Evolutionary conservation across 83 land plant genomes (phyloP).

Genomic region (Thuja plicata): DNA sequence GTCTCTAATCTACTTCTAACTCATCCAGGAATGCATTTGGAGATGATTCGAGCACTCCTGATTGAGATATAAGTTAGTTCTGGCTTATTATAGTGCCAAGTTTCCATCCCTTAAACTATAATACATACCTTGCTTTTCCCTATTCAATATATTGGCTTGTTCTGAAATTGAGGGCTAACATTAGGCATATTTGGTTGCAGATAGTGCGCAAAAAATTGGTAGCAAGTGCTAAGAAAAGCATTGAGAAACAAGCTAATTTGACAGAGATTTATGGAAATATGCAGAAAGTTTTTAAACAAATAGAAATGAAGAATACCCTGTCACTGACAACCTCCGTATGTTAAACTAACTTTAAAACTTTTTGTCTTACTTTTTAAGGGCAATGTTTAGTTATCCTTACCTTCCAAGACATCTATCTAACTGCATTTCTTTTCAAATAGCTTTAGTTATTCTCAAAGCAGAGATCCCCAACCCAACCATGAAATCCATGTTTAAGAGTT

Average conservation of each 20-base stretch:
- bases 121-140: not conserved
- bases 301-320: not conserved
- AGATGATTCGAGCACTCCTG: not conserved
- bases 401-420: not conserved
- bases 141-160: not conserved
- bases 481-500: too few species aligned
- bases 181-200: not conserved
- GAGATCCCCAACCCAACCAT: not conserved
- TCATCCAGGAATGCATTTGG: not conserved
- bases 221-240: conserved; percentile 29
- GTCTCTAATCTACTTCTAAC: not conserved
- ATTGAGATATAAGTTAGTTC: not conserved
- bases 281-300: conserved; percentile 18
- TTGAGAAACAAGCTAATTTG: conserved; percentile 14
- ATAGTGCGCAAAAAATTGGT: conserved; percentile 22
- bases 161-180: not conserved
- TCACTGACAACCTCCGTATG: not conserved
- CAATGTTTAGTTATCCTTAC: not conserved
- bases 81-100: not conserved
- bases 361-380: not conserved
- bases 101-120: too few species aligned
- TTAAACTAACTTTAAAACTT: not conserved
- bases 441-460: not conserved
- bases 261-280: conserved; percentile 22
- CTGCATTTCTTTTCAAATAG: not conserved